phyloP scores from a whole-genome alignment of 176 grass and related monocot genomes.

The Avena eriantha region DNA sequence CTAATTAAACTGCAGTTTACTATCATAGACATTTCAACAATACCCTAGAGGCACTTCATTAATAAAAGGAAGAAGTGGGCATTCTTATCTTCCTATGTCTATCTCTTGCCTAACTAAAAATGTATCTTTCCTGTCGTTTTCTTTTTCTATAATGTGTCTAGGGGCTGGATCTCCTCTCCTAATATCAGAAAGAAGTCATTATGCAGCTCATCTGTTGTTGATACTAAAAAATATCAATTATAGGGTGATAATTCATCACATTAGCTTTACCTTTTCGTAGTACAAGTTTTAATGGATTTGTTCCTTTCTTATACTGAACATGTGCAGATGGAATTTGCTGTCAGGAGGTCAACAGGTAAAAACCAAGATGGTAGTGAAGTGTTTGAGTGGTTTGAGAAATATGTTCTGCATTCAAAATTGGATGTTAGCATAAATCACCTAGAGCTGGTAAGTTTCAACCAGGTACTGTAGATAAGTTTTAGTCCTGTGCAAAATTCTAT shows the following conservation, averaged over 20 bases:
- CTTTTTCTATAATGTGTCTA: not conserved
- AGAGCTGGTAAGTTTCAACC: conserved; percentile 60
- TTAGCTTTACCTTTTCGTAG: not conserved
- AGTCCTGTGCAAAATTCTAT: conserved; percentile 12
- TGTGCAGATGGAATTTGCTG: conserved; percentile 59
- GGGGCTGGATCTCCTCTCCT: not conserved
- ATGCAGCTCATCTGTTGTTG: not conserved
- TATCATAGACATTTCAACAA: not conserved
- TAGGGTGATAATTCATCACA: not conserved
- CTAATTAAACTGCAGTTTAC: not conserved
- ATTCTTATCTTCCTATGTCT: not conserved
- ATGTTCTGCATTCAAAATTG: conserved; percentile 68
- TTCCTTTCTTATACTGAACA: conserved; percentile 23
- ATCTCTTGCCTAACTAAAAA: not conserved
- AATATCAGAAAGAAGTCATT: not conserved
- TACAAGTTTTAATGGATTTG: not conserved
- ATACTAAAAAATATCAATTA: not conserved
- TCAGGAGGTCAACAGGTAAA: conserved; percentile 55
- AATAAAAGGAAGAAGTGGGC: not conserved
- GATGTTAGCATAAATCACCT: conserved; percentile 79
- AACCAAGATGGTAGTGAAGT: conserved; percentile 60
- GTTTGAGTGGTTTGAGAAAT: conserved; percentile 84
- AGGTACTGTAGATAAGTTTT: not conserved
- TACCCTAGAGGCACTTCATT: not conserved
- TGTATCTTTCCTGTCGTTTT: not conserved